Evolutionary conservation across 148 eudicot genomes (phyloP).

Genomic region (Rhododendron simsii): DNA sequence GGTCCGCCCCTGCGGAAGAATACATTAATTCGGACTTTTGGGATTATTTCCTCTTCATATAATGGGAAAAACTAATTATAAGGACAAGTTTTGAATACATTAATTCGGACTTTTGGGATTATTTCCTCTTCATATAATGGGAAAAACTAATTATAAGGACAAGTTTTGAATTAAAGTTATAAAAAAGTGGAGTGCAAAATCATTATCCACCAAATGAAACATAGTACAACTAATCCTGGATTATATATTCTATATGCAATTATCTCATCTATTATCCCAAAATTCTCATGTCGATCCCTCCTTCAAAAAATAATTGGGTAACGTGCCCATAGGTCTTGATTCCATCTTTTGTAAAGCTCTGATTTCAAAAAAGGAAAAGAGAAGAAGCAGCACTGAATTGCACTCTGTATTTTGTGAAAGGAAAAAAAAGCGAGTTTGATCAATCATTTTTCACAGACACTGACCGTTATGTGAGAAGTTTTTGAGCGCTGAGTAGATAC

Average conservation of each 20-base stretch:
- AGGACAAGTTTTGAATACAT: too few species aligned
- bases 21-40: too few species aligned
- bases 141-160: neutral
- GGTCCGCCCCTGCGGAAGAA: too few species aligned
- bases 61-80: too few species aligned
- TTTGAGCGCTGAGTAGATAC: too few species aligned
- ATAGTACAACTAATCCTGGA: neutral
- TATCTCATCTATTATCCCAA: neutral
- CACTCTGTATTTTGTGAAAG: neutral
- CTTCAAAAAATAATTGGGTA: neutral
- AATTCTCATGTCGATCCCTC: neutral
- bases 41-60: too few species aligned
- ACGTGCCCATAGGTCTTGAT: neutral
- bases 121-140: too few species aligned
- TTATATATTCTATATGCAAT: too few species aligned
- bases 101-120: too few species aligned
- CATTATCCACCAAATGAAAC: too few species aligned
- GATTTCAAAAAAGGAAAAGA: neutral
- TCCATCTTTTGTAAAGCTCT: neutral
- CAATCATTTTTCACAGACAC: neutral
- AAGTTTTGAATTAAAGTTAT: too few species aligned
- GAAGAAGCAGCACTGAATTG: neutral
- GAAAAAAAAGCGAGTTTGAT: neutral
- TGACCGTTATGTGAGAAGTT: neutral
- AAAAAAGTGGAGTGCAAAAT: neutral